Conservation (phyloP, 768 basidiomycete genomes). For the Hypsizygus marmoreus region DNA sequence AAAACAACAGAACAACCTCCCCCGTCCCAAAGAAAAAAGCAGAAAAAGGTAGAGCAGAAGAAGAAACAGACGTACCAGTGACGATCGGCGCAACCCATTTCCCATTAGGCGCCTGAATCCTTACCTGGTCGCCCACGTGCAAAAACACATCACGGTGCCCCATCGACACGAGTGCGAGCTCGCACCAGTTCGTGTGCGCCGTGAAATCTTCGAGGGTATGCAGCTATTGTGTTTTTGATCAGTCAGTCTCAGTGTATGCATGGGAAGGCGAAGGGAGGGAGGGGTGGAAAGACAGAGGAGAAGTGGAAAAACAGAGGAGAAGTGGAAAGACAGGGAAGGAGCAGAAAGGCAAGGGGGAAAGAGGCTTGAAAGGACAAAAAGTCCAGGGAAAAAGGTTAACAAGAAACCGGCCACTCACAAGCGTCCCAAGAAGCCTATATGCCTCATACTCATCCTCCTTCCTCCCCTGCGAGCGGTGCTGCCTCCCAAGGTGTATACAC, state of each 20-base stretch:
- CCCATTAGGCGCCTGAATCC: slow-evolving; percentile 74
- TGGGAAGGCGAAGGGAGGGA: too few relatives aligned
- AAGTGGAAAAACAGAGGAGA: neutral
- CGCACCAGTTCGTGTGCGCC: slow-evolving; percentile 90
- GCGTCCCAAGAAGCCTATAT: slow-evolving; percentile 71
- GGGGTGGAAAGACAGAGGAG: too few relatives aligned
- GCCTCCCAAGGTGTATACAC: slow-evolving; percentile 80
- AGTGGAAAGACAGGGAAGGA: too few relatives aligned
- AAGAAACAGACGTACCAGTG: slow-evolving; percentile 50
- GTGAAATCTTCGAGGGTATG: slow-evolving; percentile 87
- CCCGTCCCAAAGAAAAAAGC: too few relatives aligned
- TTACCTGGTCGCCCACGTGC: slow-evolving; percentile 83
- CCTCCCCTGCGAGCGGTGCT: slow-evolving; percentile 53
- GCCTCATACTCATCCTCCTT: slow-evolving; percentile 78
- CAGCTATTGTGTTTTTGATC: slow-evolving; percentile 48
- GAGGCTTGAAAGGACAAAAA: neutral
- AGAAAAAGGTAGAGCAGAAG: neutral
- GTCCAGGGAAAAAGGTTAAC: neutral
- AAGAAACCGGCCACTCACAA: slow-evolving; percentile 49
- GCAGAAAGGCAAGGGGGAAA: neutral
- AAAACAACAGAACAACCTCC: too few relatives aligned
- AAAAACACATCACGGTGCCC: slow-evolving; percentile 79
- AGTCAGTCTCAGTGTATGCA: too few relatives aligned
- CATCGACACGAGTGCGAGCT: slow-evolving; percentile 72
- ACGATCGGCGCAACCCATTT: slow-evolving; percentile 79